phyloP scores from a whole-genome alignment of 2,329 filamentous ascomycete species.

The Pyricularia sp. region DNA sequence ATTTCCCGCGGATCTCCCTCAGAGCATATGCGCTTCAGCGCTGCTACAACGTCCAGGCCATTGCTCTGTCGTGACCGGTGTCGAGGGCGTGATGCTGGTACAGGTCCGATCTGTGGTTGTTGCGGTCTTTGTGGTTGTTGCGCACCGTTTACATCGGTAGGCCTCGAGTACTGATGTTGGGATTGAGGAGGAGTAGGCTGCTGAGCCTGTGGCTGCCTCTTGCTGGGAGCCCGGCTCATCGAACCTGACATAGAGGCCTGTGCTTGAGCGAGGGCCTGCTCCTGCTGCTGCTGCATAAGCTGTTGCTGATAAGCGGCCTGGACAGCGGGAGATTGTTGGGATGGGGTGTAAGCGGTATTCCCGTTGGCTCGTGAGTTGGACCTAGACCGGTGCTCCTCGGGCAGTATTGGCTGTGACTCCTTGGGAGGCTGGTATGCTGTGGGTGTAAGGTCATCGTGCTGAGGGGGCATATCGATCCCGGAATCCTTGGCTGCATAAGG shows the following conservation, averaged over 20 bases:
- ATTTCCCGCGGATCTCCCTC: slow-evolving; percentile 81
- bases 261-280: slow-evolving; percentile 70
- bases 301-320: slow-evolving; percentile 49
- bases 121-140: slow-evolving; percentile 28
- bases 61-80: slow-evolving; percentile 73
- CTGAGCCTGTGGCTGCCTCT: slow-evolving; percentile 45
- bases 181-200: slow-evolving; percentile 41
- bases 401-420: slow-evolving; percentile 49
- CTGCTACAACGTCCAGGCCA: slow-evolving; percentile 70
- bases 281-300: slow-evolving; percentile 71
- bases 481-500: slow-evolving; percentile 53
- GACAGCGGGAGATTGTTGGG: slow-evolving; percentile 28
- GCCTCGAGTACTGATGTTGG: slow-evolving; percentile 35
- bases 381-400: slow-evolving; percentile 57
- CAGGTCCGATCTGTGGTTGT: slow-evolving; percentile 23
- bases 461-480: slow-evolving; percentile 51
- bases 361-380: slow-evolving; percentile 58
- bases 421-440: slow-evolving; percentile 34
- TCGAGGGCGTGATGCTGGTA: slow-evolving; percentile 52
- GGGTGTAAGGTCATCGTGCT: slow-evolving; percentile 43
- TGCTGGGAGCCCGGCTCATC: slow-evolving; percentile 64
- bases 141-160: slow-evolving; percentile 27
- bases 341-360: slow-evolving; percentile 37
- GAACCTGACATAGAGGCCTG: slow-evolving; percentile 68
- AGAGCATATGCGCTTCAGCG: slow-evolving; percentile 82